Evolutionary conservation across 2,329 filamentous ascomycete species (phyloP), one percentile per base, ranked within the genome.

Genomic region (Clonostachys byssicola): DNA sequence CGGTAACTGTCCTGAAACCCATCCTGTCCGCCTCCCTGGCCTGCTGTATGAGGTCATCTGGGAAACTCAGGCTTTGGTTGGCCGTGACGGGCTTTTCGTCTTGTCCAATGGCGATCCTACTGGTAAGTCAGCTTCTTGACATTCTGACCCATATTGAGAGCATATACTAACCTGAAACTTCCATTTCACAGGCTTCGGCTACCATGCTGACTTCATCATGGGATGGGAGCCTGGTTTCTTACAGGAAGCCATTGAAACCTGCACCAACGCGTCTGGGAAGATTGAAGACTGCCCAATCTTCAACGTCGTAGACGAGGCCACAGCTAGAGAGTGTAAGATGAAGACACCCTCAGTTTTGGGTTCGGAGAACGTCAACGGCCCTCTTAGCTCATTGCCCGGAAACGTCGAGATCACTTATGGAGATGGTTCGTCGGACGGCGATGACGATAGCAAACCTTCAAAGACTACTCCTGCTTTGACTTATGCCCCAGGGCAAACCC

Each of bases 21-120:
- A 82, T 60, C 77, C 83, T 12, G 76, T 75, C 16, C 85, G 88
- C 48, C 65, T 94, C 20, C 83, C 87, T 3, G 85, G 85, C 51
- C 75, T 96, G 43, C 86, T 95, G 65, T 96, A 78, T 63, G 90
- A 96, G 72, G 89, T 86, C 34, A 95, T 95, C 63, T 95, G 84
- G 80, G 72, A 85, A 60, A 94, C 89, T 9, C 66, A 78, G 44
- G 74, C 73, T 2, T 95, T 88, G 65, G 70, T 68, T 30, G 77
- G 76, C 48, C 67, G 77, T 18, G 68, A 76, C 8, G 89, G 90
- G 45, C 66, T 82, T 53, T 96, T 95, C 59, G 74, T 91, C 44
- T 68, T 95, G 44, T 73, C 89, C 43, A 91, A 91, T 56, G 89
- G 89, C 51, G 91, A 96, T 58, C 75, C 80, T 23, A 85, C 85